Evolutionary conservation across 1,139 yeast genomes (phyloP).

Genomic region (Kurtzmaniella quercitrusa): DNA sequence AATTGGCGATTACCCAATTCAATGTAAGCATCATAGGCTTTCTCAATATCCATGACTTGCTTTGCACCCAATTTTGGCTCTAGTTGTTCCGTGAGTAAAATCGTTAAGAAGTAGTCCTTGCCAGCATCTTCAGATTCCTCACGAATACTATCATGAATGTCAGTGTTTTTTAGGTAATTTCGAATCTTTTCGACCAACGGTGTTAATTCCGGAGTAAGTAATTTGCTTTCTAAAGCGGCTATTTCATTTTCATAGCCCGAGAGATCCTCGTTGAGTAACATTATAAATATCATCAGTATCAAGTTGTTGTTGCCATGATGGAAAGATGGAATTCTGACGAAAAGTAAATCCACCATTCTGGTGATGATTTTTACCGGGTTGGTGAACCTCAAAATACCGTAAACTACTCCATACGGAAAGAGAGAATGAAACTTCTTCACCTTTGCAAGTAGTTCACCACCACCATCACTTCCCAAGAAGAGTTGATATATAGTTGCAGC

Average conservation of each 20-base stretch:
- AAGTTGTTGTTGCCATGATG: slow-evolving; percentile 57
- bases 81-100: slow-evolving; percentile 18
- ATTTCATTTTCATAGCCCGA: slow-evolving; percentile 59
- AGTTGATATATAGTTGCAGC: slow-evolving; percentile 80
- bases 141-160: slow-evolving; percentile 18
- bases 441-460: slow-evolving; percentile 69
- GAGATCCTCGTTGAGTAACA: slow-evolving; percentile 75
- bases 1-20: slow-evolving; percentile 8
- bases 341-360: slow-evolving; percentile 68
- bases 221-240: slow-evolving; percentile 34
- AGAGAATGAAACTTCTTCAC: slow-evolving; percentile 63
- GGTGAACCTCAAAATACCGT: slow-evolving; percentile 71
- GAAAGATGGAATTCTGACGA: slow-evolving; percentile 62
- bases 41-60: slow-evolving; percentile 10
- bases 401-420: slow-evolving; percentile 73
- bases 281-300: slow-evolving; percentile 64
- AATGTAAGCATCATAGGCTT: slow-evolving; percentile 19
- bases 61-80: slow-evolving; percentile 1
- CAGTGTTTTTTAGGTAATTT: slow-evolving; percentile 17
- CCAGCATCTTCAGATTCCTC: slow-evolving; percentile 18
- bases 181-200: slow-evolving; percentile 24
- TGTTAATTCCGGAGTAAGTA: slow-evolving; percentile 13
- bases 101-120: slow-evolving; percentile 22
- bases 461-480: slow-evolving; percentile 74
- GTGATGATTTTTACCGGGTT: slow-evolving; percentile 84